Evolutionary conservation across 208 protist genomes (phyloP).

Genomic region (Borovskyia barvae): DNA sequence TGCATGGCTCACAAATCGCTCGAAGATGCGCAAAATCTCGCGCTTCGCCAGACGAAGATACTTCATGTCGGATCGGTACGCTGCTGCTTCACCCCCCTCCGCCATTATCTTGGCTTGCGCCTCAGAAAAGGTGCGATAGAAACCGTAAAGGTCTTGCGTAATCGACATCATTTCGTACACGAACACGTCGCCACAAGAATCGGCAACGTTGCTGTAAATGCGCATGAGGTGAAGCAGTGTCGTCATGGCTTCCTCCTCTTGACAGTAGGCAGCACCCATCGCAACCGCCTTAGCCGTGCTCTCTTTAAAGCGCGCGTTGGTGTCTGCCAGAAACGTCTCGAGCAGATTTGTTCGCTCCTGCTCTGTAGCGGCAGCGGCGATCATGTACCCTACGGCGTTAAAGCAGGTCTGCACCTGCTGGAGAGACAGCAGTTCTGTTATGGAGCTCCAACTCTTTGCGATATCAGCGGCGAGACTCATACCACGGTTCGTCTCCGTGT

Average conservation of each 20-base stretch:
- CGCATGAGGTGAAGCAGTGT: conserved; percentile 93
- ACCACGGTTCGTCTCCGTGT: conserved; percentile 36
- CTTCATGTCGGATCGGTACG: conserved; percentile 40
- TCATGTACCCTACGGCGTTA: conserved; percentile 95
- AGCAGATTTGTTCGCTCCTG: conserved; percentile 52
- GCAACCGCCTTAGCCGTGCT: conserved; percentile 55
- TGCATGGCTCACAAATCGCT: conserved; percentile 91
- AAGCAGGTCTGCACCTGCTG: conserved; percentile 97
- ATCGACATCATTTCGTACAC: conserved; percentile 92
- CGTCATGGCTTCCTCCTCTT: conserved; percentile 52
- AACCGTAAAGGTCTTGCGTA: conserved; percentile 94
- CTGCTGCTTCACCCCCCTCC: conserved; percentile 25
- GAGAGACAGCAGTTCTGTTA: conserved; percentile 92
- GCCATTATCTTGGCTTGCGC: conserved; percentile 28
- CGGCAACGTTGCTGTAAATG: conserved; percentile 92
- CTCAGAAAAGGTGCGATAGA: conserved; percentile 93
- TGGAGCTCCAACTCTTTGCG: conserved; percentile 74
- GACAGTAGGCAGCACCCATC: conserved; percentile 52
- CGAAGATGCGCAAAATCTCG: conserved; percentile 94
- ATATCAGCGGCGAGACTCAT: conserved; percentile 93
- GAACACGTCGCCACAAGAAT: conserved; percentile 88
- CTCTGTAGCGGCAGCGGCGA: conserved; percentile 54
- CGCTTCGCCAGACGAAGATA: conserved; percentile 94
- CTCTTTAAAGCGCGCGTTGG: conserved; percentile 83
- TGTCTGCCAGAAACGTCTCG: conserved; percentile 84